Evolutionary conservation across 495 filamentous ascomycete species (phyloP).

Genomic region (Thozetella sp.): DNA sequence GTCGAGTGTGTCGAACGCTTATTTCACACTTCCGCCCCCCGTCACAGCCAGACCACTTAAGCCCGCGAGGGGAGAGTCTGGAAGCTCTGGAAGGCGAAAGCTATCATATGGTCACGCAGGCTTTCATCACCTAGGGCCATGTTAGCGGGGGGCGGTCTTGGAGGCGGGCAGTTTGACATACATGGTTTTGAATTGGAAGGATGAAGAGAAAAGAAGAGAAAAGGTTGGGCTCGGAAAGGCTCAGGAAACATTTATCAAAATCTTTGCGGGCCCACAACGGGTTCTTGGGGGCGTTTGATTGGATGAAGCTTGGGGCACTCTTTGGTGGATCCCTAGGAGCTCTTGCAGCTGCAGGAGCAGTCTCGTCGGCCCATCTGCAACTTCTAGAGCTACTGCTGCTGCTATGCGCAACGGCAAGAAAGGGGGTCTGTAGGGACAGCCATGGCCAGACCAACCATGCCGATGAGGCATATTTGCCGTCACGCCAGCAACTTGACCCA

Average conservation of each 20-base stretch:
- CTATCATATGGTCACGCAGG: constrained; percentile 89
- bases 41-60: constrained; percentile 80
- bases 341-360: constrained; percentile 3
- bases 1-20: constrained; percentile 98
- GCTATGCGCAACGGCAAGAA: neutral
- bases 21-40: constrained; percentile 81
- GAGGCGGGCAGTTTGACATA: constrained; percentile 50
- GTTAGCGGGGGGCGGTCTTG: constrained; percentile 41
- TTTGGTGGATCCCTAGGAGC: neutral
- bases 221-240: too few relatives aligned
- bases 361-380: neutral
- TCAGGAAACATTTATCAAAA: constrained; percentile 12
- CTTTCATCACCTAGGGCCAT: constrained; percentile 91
- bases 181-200: constrained; percentile 96
- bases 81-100: constrained; percentile 65
- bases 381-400: constrained; percentile 1
- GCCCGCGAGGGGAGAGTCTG: constrained; percentile 83
- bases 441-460: constrained; percentile 22
- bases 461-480: constrained; percentile 20
- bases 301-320: constrained; percentile 12
- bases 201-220: constrained; percentile 62
- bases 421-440: neutral
- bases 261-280: constrained; percentile 1
- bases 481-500: neutral
- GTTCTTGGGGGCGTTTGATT: constrained; percentile 15